phyloP scores from a whole-genome alignment of 2,329 filamentous ascomycete genomes.

The Sarocladium oryzae region DNA sequence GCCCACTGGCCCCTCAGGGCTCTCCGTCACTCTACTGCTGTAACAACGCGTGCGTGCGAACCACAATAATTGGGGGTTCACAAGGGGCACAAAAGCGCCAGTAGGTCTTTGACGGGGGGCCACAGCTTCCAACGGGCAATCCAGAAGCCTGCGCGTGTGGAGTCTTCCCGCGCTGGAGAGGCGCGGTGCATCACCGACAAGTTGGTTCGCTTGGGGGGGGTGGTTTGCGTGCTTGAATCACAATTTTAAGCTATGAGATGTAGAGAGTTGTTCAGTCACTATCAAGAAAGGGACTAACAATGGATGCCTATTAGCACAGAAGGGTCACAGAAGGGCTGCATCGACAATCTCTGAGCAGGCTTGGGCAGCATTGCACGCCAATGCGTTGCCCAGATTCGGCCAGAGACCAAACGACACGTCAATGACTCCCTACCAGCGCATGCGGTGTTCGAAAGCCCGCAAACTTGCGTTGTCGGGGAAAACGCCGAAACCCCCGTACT shows the following conservation, averaged over 20 bases:
- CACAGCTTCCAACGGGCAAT: slow-evolving; percentile 6
- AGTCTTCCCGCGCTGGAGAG: slow-evolving; percentile 6
- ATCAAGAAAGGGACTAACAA: too few species aligned
- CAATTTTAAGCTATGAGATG: too few species aligned
- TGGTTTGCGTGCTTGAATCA: too few species aligned
- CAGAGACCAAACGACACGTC: not conserved
- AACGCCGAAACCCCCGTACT: too few species aligned
- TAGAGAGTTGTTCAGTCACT: too few species aligned
- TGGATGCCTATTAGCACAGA: too few species aligned
- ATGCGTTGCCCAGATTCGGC: not conserved
- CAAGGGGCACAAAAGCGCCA: slow-evolving; percentile 1
- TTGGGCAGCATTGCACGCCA: not conserved
- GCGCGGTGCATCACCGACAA: not conserved
- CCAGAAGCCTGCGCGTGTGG: slow-evolving; percentile 9
- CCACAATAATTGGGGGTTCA: slow-evolving; percentile 8
- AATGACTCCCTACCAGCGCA: not conserved
- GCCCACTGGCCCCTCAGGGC: not conserved
- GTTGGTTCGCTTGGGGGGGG: not conserved
- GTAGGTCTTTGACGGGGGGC: not conserved
- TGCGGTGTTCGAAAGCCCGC: too few species aligned
- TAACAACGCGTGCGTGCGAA: not conserved
- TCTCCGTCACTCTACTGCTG: slow-evolving; percentile 4
- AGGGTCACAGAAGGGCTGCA: too few species aligned
- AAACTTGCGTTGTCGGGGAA: too few species aligned
- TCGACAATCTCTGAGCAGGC: too few species aligned